These are phyloP conservation scores for Nannochloris sp. DNA, from an alignment of 139 green algal species.

Conservation along the genomic window DNA sequence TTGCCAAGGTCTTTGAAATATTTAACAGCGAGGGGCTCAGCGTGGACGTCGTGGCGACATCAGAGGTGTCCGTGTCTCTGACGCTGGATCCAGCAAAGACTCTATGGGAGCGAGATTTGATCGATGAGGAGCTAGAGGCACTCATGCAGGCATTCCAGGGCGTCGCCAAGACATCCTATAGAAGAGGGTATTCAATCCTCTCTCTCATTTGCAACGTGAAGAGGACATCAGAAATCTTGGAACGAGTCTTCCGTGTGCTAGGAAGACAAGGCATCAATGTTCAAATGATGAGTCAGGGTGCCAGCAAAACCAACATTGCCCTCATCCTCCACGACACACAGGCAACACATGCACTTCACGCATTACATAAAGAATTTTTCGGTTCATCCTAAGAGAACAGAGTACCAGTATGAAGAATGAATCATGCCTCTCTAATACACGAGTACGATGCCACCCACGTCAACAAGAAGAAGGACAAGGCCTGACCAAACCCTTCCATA, in stretches of 20 bases:
- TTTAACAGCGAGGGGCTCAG: slow-evolving; percentile 75
- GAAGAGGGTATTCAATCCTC: slow-evolving; percentile 71
- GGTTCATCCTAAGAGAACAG: slow-evolving; percentile 6
- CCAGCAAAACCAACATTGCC: slow-evolving; percentile 81
- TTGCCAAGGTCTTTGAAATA: slow-evolving; percentile 77
- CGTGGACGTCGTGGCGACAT: slow-evolving; percentile 94
- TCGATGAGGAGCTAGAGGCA: slow-evolving; percentile 65
- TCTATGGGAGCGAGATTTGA: slow-evolving; percentile 55
- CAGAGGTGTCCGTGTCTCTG: slow-evolving; percentile 89
- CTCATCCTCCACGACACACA: slow-evolving; percentile 59
- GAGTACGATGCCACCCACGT: slow-evolving; percentile 64
- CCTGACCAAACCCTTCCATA: slow-evolving; percentile 22
- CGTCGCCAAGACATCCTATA: slow-evolving; percentile 48
- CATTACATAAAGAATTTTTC: slow-evolving; percentile 75
- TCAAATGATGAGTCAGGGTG: slow-evolving; percentile 77
- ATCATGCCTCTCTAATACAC: slow-evolving; percentile 27
- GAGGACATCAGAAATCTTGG: slow-evolving; percentile 70
- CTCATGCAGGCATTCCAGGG: slow-evolving; percentile 59
- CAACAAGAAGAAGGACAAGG: slow-evolving; percentile 26
- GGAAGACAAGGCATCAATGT: slow-evolving; percentile 58
- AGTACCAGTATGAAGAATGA: too few relatives aligned
- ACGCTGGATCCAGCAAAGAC: slow-evolving; percentile 78
- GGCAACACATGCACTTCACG: slow-evolving; percentile 39
- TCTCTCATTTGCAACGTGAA: slow-evolving; percentile 92
- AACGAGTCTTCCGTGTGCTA: slow-evolving; percentile 57